Evolutionary conservation across 495 filamentous ascomycete genomes (phyloP).

Genomic region (Talaromyces wortmannii): DNA sequence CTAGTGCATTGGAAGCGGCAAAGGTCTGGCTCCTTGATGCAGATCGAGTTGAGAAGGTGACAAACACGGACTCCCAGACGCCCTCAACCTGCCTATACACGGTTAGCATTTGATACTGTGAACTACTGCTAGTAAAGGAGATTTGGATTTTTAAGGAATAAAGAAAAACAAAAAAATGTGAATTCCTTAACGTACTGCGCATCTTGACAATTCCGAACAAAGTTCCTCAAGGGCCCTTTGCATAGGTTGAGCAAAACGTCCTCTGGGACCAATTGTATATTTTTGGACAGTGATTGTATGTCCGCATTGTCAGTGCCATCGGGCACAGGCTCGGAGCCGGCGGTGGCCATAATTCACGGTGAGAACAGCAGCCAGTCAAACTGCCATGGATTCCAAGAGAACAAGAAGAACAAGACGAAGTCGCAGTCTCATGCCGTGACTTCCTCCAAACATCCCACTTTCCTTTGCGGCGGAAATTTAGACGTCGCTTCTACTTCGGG

Average conservation of each 20-base stretch:
- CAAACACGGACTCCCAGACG: slow-evolving; percentile 30
- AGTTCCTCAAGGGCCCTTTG: slow-evolving; percentile 33
- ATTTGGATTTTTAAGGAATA: neutral
- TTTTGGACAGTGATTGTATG: slow-evolving; percentile 30
- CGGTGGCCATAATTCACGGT: neutral
- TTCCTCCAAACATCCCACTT: neutral
- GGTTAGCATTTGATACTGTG: too few relatives aligned
- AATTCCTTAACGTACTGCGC: slow-evolving; percentile 19
- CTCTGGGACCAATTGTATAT: slow-evolving; percentile 31
- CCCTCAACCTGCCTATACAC: slow-evolving; percentile 20
- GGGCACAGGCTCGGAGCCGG: neutral
- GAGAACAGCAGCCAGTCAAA: neutral
- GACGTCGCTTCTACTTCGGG: slow-evolving; percentile 1
- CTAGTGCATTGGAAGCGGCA: slow-evolving; percentile 37
- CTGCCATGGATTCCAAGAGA: too few relatives aligned
- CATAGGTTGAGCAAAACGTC: slow-evolving; percentile 27
- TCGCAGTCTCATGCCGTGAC: neutral
- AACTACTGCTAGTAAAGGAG: neutral
- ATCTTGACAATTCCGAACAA: slow-evolving; percentile 25
- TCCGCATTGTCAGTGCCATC: slow-evolving; percentile 3
- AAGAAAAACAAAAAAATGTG: too few relatives aligned
- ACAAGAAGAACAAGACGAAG: too few relatives aligned
- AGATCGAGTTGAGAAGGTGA: slow-evolving; percentile 29
- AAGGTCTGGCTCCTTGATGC: slow-evolving; percentile 32
- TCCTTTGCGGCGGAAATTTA: slow-evolving; percentile 4